These are phyloP conservation scores for Eutypella sp. DNA, from an alignment of 2,329 filamentous ascomycete genomes.

Conservation along the genomic window DNA sequence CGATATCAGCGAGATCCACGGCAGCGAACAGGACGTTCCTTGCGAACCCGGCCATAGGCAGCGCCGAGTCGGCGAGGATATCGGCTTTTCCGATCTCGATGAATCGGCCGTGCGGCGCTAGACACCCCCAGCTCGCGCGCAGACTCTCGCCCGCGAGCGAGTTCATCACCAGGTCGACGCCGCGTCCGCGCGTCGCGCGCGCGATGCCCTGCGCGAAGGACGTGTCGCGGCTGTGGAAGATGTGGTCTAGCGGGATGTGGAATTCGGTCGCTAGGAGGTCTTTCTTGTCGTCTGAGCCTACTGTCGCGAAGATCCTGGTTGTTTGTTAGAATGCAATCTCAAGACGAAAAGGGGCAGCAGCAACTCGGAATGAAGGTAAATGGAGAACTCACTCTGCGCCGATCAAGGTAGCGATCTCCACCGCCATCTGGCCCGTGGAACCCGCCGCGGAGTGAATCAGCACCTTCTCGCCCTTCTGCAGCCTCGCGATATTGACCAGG, in stretches of 20 bases:
- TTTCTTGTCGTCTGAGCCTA: conserved; percentile 18
- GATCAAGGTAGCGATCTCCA: neutral
- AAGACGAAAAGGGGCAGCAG: too few relatives aligned
- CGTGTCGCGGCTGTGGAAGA: conserved; percentile 18
- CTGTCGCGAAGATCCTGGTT: conserved; percentile 25
- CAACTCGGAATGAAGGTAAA: too few relatives aligned
- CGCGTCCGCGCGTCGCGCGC: conserved; percentile 10
- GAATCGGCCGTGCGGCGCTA: conserved; percentile 37
- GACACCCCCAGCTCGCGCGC: conserved; percentile 30
- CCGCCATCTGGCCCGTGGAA: conserved; percentile 2
- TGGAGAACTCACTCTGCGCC: too few relatives aligned
- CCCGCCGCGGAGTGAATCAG: conserved; percentile 11
- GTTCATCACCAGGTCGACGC: conserved; percentile 21
- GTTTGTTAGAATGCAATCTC: too few relatives aligned
- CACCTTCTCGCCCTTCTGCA: conserved; percentile 12
- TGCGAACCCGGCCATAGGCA: neutral
- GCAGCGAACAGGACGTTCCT: neutral
- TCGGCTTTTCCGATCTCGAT: conserved; percentile 37
- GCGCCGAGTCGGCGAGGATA: neutral
- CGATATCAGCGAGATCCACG: neutral
- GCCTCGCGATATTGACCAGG: conserved; percentile 15
- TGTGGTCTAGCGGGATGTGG: conserved; percentile 18
- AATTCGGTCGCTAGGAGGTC: conserved; percentile 16
- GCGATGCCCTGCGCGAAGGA: conserved; percentile 17
- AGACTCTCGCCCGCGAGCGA: conserved; percentile 17